These are phyloP conservation scores for Microdochium nivale DNA, from an alignment of 2,329 filamentous ascomycete species.

Conservation along the genomic window DNA sequence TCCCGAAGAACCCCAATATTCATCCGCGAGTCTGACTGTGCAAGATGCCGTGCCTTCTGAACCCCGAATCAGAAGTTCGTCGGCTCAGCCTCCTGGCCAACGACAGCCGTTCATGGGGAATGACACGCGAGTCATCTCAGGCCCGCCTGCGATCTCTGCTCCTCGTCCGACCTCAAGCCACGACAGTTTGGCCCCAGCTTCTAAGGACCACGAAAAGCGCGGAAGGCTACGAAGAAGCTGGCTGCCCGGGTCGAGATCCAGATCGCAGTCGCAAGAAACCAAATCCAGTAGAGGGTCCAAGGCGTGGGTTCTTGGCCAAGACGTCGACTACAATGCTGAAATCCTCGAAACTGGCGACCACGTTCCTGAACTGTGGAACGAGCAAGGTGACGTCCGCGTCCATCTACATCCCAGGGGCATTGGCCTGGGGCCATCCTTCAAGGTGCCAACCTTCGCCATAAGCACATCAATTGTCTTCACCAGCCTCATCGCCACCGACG, in stretches of 20 bases:
- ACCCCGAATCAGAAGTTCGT: slow-evolving; percentile 35
- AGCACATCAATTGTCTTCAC: slow-evolving; percentile 45
- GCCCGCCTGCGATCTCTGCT: slow-evolving; percentile 10
- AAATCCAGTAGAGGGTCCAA: slow-evolving; percentile 12
- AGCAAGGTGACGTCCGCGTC: slow-evolving; percentile 46
- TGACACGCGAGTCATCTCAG: slow-evolving; percentile 22
- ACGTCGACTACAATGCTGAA: slow-evolving; percentile 46
- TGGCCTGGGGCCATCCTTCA: slow-evolving; percentile 49
- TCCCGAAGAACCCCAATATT: slow-evolving; percentile 7
- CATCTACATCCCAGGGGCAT: slow-evolving; percentile 45
- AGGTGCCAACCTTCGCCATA: slow-evolving; percentile 44
- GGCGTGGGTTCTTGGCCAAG: slow-evolving; percentile 49
- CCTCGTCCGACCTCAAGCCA: slow-evolving; percentile 25
- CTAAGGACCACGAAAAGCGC: slow-evolving; percentile 33
- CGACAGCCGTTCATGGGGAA: slow-evolving; percentile 12
- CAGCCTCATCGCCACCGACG: slow-evolving; percentile 40
- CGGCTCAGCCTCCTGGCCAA: slow-evolving; percentile 31
- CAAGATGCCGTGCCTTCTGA: slow-evolving; percentile 14
- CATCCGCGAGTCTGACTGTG: slow-evolving; percentile 7
- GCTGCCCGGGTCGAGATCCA: slow-evolving; percentile 42
- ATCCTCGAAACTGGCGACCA: slow-evolving; percentile 46
- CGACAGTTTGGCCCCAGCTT: slow-evolving; percentile 16
- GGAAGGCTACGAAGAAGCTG: slow-evolving; percentile 43
- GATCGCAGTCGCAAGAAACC: slow-evolving; percentile 37
- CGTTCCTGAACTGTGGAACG: slow-evolving; percentile 60